Evolutionary conservation across 2,329 filamentous ascomycete species (phyloP).

Genomic region (Fusarium anthophilum): DNA sequence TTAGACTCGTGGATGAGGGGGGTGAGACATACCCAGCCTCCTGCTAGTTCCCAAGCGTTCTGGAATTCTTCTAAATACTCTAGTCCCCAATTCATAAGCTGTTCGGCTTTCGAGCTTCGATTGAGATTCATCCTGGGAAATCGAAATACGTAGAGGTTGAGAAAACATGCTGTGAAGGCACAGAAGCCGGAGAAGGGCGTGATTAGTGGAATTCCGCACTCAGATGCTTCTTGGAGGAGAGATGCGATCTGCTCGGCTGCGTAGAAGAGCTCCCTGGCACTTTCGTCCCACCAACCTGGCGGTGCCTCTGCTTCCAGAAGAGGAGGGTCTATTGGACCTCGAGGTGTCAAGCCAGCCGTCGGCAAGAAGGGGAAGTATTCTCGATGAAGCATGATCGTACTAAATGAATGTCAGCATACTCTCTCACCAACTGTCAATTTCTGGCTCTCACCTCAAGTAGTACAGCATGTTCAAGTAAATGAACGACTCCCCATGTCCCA

Average conservation of each 20-base stretch:
- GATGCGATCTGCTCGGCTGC: slow-evolving; percentile 49
- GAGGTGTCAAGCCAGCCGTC: slow-evolving; percentile 45
- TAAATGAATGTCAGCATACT: slow-evolving; percentile 9
- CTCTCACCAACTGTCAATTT: background rate
- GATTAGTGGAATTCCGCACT: slow-evolving; percentile 48
- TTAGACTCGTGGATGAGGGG: rapidly evolving
- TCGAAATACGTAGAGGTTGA: slow-evolving; percentile 52
- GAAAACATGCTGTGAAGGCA: slow-evolving; percentile 54
- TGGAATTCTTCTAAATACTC: slow-evolving; percentile 38
- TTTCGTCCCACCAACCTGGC: slow-evolving; percentile 52
- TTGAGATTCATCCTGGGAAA: slow-evolving; percentile 54
- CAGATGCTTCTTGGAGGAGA: slow-evolving; percentile 50
- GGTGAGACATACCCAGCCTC: slow-evolving; percentile 24
- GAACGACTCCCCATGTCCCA: slow-evolving; percentile 54
- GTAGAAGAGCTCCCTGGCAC: slow-evolving; percentile 48
- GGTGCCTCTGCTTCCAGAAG: slow-evolving; percentile 51
- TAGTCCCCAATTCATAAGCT: slow-evolving; percentile 33
- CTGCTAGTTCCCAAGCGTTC: slow-evolving; percentile 35
- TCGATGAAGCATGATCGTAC: slow-evolving; percentile 53
- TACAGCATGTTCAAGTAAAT: slow-evolving; percentile 56
- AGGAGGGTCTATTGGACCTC: slow-evolving; percentile 53
- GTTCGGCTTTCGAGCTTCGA: slow-evolving; percentile 20
- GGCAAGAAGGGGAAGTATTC: slow-evolving; percentile 58
- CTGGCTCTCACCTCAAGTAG: slow-evolving; percentile 50
- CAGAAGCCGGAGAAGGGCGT: slow-evolving; percentile 58